Conservation (phyloP, 495 filamentous ascomycete species). For the Hyaloscypha hepaticicola region DNA sequence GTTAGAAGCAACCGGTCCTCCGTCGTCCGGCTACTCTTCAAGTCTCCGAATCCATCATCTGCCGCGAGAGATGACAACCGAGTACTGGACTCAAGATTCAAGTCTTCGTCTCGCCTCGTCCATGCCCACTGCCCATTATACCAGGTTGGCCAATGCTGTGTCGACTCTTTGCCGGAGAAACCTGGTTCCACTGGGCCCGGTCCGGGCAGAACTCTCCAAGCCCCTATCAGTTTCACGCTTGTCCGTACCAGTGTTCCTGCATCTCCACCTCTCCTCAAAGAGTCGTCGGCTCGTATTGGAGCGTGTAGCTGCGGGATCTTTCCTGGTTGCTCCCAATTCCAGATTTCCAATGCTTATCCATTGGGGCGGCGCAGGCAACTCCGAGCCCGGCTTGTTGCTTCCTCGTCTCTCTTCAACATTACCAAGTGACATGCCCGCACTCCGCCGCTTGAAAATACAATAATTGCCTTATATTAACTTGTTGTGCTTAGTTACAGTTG, state of each 20-base stretch:
- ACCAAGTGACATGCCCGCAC: not conserved
- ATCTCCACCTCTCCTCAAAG: conserved; percentile 1
- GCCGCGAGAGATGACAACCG: not conserved
- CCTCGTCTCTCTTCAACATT: not conserved
- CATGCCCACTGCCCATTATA: not conserved
- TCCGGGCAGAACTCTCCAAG: not conserved
- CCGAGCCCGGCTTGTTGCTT: not conserved
- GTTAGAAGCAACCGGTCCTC: not conserved
- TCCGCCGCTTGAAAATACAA: not conserved
- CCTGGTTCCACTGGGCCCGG: not conserved
- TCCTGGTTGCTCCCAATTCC: not conserved
- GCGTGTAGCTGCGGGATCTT: not conserved
- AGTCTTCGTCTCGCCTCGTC: not conserved
- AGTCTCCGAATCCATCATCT: not conserved
- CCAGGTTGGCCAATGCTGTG: too few relatives aligned
- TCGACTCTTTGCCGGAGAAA: not conserved
- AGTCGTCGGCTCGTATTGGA: not conserved
- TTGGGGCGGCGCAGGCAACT: not conserved
- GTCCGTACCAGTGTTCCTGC: conserved; percentile 5
- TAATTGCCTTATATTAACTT: not conserved
- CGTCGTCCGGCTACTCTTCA: not conserved
- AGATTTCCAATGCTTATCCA: not conserved
- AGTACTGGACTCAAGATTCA: not conserved
- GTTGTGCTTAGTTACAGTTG: not conserved
- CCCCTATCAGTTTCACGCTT: not conserved